A percentile compares a stretch with the other conserved stretches of the same genome.
Evolutionary conservation across 2,329 filamentous ascomycete genomes (phyloP).

Genomic region (Colletotrichum sp.): DNA sequence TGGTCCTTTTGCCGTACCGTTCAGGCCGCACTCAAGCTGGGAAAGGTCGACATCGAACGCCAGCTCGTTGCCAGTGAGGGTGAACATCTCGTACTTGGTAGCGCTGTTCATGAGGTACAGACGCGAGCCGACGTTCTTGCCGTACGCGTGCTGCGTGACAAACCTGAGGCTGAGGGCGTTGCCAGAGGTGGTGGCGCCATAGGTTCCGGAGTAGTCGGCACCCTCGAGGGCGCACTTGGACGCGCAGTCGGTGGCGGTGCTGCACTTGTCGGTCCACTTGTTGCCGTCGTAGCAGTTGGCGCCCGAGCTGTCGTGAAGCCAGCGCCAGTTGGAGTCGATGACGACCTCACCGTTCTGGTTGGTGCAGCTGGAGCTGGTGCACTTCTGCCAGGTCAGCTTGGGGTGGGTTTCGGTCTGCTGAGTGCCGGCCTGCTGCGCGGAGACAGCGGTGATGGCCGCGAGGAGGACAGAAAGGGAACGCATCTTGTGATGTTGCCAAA

Average conservation of each 20-base stretch:
- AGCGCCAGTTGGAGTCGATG: conserved; percentile 60
- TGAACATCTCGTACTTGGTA: conserved; percentile 64
- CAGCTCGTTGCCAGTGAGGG: conserved; percentile 66
- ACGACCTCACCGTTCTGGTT: conserved; percentile 48
- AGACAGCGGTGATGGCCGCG: conserved; percentile 25
- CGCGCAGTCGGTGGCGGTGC: conserved; percentile 44
- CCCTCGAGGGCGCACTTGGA: conserved; percentile 52
- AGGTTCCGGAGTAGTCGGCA: conserved; percentile 47
- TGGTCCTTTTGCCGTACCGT: conserved; percentile 42
- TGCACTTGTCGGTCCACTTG: conserved; percentile 39
- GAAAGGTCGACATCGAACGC: conserved; percentile 72
- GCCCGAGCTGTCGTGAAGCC: conserved; percentile 46
- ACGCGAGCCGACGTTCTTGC: conserved; percentile 50
- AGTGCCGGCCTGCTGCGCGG: conserved; percentile 26
- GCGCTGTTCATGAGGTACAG: conserved; percentile 64
- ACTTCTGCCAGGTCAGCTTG: conserved; percentile 29
- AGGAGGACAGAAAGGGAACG: conserved; percentile 1
- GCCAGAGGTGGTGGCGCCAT: conserved; percentile 52
- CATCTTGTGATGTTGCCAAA: neutral
- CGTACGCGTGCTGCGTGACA: conserved; percentile 52
- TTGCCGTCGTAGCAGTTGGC: conserved; percentile 58
- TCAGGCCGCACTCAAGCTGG: conserved; percentile 67
- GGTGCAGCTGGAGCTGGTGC: conserved; percentile 34
- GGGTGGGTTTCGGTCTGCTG: conserved; percentile 27
- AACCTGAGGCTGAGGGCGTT: conserved; percentile 56